Evolutionary conservation across 1,284 basidiomycete genomes (phyloP).

Genomic region (Cystobasidium slooffiae): DNA sequence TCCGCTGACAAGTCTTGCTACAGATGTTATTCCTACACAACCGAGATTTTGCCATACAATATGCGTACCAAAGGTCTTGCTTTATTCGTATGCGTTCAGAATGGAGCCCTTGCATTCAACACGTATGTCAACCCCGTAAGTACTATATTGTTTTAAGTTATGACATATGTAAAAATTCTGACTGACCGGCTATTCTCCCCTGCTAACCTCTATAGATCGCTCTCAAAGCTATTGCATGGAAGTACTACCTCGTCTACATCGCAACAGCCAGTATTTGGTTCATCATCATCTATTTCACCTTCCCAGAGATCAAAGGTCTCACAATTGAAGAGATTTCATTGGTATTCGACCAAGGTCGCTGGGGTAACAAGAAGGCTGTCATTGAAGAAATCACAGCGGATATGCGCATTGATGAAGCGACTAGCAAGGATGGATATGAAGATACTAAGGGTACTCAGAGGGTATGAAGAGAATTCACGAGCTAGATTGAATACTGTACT

Average conservation of each 20-base stretch:
- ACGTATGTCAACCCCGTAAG: constrained; percentile 20
- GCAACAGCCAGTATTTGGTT: constrained; percentile 47
- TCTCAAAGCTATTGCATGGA: constrained; percentile 4
- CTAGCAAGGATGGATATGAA: constrained; percentile 5
- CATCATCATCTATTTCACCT: constrained; percentile 53
- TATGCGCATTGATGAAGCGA: neutral
- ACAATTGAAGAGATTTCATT: constrained; percentile 53
- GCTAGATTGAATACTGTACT: no score
- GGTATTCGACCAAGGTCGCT: constrained; percentile 50
- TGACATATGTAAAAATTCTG: no score
- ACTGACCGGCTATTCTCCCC: neutral
- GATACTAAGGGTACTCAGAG: neutral
- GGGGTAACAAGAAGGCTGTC: constrained; percentile 1
- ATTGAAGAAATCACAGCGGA: constrained; percentile 5
- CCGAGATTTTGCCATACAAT: constrained; percentile 52
- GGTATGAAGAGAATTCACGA: neutral
- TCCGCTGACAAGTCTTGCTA: neutral
- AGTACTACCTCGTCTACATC: constrained; percentile 54
- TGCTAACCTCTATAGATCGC: neutral
- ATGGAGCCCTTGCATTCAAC: constrained; percentile 20
- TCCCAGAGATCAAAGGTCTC: constrained; percentile 55
- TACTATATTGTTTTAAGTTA: no score
- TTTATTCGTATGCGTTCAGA: constrained; percentile 39
- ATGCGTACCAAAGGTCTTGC: constrained; percentile 52
- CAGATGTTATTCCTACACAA: constrained; percentile 42